Conservation (phyloP, 2,329 filamentous ascomycete genomes). For the Talaromyces sp. region DNA sequence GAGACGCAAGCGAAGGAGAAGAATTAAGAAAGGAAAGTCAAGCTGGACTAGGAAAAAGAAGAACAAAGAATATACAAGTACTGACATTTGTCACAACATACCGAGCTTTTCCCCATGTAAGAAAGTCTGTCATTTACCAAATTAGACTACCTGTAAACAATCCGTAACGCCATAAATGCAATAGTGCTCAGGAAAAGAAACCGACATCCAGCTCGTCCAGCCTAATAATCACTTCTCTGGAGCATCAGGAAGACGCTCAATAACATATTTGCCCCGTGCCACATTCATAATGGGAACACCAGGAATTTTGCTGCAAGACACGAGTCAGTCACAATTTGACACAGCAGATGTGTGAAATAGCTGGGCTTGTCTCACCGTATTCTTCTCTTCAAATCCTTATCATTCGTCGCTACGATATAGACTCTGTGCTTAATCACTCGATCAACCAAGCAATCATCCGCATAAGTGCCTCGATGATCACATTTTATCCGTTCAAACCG, state of each 20-base stretch:
- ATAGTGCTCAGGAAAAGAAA: background rate
- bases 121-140: background rate
- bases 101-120: too few species aligned
- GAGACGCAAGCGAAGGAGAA: too few species aligned
- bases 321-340: background rate
- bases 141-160: background rate
- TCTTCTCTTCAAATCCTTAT: conserved; percentile 72
- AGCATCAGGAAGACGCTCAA: conserved; percentile 80
- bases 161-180: conserved; percentile 2
- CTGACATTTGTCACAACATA: background rate
- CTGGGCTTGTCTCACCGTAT: conserved; percentile 47
- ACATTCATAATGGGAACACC: conserved; percentile 68
- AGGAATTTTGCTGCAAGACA: conserved; percentile 57
- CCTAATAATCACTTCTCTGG: conserved; percentile 11
- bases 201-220: too few species aligned
- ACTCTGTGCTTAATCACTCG: conserved; percentile 67
- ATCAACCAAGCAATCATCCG: conserved; percentile 80
- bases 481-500: conserved; percentile 81
- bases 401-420: conserved; percentile 68
- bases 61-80: background rate
- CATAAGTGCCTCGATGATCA: conserved; percentile 83
- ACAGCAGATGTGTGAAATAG: background rate
- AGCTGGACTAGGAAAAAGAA: background rate
- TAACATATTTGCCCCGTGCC: conserved; percentile 84
- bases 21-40: background rate